A percentile compares a stretch with the other conserved stretches of the same genome.
Conservation (phyloP, 768 basidiomycete genomes). For the Agaricus sinodeliciosus region DNA sequence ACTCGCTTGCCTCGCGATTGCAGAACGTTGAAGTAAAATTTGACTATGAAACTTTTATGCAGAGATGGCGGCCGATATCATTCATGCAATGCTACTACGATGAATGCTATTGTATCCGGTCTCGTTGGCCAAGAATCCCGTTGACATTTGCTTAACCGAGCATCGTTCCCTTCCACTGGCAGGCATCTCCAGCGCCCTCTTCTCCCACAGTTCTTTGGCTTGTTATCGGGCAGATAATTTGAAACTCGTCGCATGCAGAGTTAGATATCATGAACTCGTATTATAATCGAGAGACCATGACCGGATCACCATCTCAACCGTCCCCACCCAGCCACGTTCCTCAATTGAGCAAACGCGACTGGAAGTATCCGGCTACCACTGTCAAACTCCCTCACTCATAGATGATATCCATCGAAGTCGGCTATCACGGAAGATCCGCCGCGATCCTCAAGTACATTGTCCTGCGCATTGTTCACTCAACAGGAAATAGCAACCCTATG, state of each 20-base stretch:
- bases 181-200: background rate
- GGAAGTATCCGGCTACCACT: background rate
- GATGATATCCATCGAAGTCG: conserved; percentile 3
- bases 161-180: background rate
- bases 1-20: conserved; percentile 66
- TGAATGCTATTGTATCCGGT: conserved; percentile 95
- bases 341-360: background rate
- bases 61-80: conserved; percentile 99
- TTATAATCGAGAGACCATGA: background rate
- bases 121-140: conserved; percentile 46
- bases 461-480: background rate
- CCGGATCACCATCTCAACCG: background rate
- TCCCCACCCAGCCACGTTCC: background rate
- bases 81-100: conserved; percentile 99
- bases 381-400: conserved; percentile 1
- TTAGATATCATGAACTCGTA: conserved; percentile 6
- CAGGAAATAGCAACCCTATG: background rate
- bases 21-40: conserved; percentile 52
- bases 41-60: conserved; percentile 2
- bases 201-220: background rate
- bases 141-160: too few species aligned
- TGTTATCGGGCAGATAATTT: background rate
- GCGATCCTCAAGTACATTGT: background rate
- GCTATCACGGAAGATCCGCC: conserved; percentile 2
- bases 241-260: conserved; percentile 1